Percentiles rank a stretch among this genome's conserved stretches.
Evolutionary conservation across 2,329 filamentous ascomycete species (phyloP).

Genomic region (Penicillium frequentans): DNA sequence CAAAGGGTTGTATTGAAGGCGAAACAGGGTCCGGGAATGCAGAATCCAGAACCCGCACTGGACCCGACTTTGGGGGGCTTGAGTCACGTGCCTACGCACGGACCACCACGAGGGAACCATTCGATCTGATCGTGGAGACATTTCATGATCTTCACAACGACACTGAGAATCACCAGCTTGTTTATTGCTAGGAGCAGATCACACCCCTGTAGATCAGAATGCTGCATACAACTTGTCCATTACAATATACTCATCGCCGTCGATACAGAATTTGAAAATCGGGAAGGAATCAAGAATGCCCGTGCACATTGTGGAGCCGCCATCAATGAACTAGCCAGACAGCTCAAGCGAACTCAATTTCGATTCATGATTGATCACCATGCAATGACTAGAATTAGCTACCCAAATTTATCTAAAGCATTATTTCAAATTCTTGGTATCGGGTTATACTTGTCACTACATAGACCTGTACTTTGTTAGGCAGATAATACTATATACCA

Average conservation of each 20-base stretch:
- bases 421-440: not conserved
- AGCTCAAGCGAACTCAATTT: not conserved
- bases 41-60: constrained; percentile 5
- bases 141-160: not conserved
- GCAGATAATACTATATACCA: not conserved
- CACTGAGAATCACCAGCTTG: too few species aligned
- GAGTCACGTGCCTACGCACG: constrained; percentile 13
- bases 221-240: not conserved
- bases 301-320: not conserved
- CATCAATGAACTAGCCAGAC: not conserved
- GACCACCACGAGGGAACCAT: constrained; percentile 2
- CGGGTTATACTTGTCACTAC: not conserved
- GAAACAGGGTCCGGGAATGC: constrained; percentile 2
- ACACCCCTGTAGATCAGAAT: too few species aligned
- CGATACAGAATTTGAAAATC: not conserved
- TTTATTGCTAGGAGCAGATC: too few species aligned
- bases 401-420: not conserved
- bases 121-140: not conserved
- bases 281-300: not conserved
- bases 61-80: not conserved
- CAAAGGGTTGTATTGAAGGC: not conserved
- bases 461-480: not conserved
- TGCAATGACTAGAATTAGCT: not conserved
- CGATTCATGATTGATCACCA: not conserved
- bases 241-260: not conserved